Conservation (phyloP, 345 rosid species). For the Moricandia arvensis region DNA sequence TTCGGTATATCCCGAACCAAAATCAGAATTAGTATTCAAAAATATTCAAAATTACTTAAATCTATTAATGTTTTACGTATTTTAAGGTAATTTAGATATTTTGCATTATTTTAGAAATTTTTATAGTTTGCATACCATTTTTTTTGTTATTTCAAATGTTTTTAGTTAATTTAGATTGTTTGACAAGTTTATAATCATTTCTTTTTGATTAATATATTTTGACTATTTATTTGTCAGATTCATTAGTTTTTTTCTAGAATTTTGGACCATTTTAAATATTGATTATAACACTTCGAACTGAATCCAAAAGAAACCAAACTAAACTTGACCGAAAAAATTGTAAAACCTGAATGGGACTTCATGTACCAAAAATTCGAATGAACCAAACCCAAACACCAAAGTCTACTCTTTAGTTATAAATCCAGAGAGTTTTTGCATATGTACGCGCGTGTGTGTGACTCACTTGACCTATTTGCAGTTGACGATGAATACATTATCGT, state of each 20-base stretch:
- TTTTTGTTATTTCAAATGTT: neutral
- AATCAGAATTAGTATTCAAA: neutral
- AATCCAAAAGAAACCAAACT: too few species aligned
- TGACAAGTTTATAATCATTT: neutral
- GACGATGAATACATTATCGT: conserved; percentile 91
- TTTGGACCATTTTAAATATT: neutral
- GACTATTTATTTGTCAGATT: neutral
- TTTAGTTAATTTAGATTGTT: neutral
- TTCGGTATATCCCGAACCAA: neutral
- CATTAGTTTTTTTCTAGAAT: neutral
- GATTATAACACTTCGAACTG: too few species aligned
- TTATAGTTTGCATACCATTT: neutral
- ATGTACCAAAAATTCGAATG: neutral
- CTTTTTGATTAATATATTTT: neutral
- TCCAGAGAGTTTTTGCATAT: neutral
- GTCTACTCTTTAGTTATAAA: neutral
- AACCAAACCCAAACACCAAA: neutral
- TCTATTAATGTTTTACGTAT: neutral
- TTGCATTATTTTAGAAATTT: neutral
- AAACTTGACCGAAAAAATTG: too few species aligned
- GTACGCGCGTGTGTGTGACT: neutral
- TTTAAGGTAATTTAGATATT: neutral
- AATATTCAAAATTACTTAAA: neutral
- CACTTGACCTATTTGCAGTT: conserved; percentile 47
- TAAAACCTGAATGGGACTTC: neutral